Conservation (phyloP, 208 protist genomes). For the Zelonia costaricensis region DNA sequence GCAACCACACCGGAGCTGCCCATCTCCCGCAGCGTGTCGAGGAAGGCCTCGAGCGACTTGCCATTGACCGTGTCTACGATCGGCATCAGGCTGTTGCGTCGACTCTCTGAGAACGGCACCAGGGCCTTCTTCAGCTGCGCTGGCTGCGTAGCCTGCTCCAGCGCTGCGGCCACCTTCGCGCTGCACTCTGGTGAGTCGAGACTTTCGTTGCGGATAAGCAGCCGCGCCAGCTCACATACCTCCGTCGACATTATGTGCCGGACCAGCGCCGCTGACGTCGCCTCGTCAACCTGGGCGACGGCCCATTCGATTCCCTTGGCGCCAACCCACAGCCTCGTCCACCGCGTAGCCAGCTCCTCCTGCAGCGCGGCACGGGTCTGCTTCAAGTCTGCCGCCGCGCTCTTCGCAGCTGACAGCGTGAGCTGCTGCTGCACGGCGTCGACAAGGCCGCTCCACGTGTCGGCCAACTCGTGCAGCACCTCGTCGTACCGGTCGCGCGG, state of each 20-base stretch:
- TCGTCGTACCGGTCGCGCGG: slow-evolving; percentile 32
- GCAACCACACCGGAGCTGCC: slow-evolving; percentile 50
- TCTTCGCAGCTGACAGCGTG: slow-evolving; percentile 19
- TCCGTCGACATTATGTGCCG: slow-evolving; percentile 43
- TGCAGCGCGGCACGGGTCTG: slow-evolving; percentile 43
- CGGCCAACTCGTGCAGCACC: slow-evolving; percentile 40
- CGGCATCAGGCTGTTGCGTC: slow-evolving; percentile 36
- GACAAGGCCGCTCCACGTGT: slow-evolving; percentile 37
- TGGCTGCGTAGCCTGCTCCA: slow-evolving; percentile 34
- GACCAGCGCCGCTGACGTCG: slow-evolving; percentile 28
- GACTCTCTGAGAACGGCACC: slow-evolving; percentile 38
- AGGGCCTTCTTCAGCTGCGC: slow-evolving; percentile 38
- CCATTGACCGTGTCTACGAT: slow-evolving; percentile 46
- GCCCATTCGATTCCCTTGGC: slow-evolving; percentile 64
- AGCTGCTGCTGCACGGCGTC: slow-evolving; percentile 36
- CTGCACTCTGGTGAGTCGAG: slow-evolving; percentile 47
- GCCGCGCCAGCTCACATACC: slow-evolving; percentile 36
- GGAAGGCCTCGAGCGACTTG: slow-evolving; percentile 42
- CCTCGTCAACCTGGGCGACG: slow-evolving; percentile 43
- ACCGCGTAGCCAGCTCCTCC: slow-evolving; percentile 34
- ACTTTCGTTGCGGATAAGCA: slow-evolving; percentile 67
- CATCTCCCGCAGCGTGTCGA: slow-evolving; percentile 48
- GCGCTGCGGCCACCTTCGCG: slow-evolving; percentile 32
- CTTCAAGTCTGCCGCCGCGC: slow-evolving; percentile 45
- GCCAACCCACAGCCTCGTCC: slow-evolving; percentile 43